These are phyloP conservation scores for Yarrowia hollandica DNA, from an alignment of 805 yeast genomes.

Conservation along the genomic window DNA sequence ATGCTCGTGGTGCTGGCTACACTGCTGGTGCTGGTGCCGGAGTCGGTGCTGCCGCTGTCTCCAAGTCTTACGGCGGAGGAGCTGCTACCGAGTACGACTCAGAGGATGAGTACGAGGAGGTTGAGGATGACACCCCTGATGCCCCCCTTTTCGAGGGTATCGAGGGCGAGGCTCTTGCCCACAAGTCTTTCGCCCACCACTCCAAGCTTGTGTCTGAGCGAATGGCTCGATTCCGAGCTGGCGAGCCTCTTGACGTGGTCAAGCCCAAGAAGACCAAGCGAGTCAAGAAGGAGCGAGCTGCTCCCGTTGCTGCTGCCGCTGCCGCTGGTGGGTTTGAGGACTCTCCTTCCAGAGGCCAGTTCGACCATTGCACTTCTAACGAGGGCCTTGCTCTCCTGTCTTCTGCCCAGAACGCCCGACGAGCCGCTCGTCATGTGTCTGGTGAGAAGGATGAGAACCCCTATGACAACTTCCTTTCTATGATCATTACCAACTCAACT, in stretches of 20 bases:
- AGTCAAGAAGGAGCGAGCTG: conserved; percentile 20
- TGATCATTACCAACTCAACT: conserved; percentile 14
- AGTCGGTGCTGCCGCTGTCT: conserved; percentile 2
- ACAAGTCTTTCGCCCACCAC: conserved; percentile 11
- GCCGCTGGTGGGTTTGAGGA: conserved; percentile 4
- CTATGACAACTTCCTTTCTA: conserved; percentile 17
- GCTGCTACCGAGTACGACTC: conserved; percentile 30
- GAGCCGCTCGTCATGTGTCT: conserved; percentile 24
- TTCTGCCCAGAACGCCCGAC: conserved; percentile 26
- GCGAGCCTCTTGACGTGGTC: conserved; percentile 20
- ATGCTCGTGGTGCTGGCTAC: conserved; percentile 17
- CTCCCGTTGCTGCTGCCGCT: conserved; percentile 5
- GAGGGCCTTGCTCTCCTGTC: conserved; percentile 20
- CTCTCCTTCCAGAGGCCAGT: conserved; percentile 15
- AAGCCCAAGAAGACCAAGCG: conserved; percentile 18
- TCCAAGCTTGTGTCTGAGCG: conserved; percentile 19
- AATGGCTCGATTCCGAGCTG: conserved; percentile 21
- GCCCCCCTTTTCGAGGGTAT: conserved; percentile 18
- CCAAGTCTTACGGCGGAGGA: conserved; percentile 24
- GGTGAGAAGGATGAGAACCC: conserved; percentile 43
- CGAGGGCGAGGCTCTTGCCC: conserved; percentile 23
- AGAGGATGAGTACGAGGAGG: conserved; percentile 24
- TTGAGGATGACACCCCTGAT: conserved; percentile 26
- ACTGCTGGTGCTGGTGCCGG: neutral
- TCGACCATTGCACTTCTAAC: conserved; percentile 21